phyloP scores from a whole-genome alignment of 345 rosid genomes.

The Eucalyptus cloeziana region DNA sequence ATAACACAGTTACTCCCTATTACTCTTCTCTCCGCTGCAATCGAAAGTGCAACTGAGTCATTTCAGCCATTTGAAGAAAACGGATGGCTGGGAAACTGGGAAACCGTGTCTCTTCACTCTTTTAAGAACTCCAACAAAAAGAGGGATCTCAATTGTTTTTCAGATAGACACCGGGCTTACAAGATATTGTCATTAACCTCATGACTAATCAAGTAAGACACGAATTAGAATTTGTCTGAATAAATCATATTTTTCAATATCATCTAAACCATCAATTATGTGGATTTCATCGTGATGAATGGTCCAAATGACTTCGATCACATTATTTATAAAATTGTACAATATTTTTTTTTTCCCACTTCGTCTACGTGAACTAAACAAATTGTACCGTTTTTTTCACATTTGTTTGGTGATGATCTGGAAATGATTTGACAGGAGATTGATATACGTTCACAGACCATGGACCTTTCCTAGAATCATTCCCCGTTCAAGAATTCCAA shows the following conservation, averaged over 20 bases:
- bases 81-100: background rate
- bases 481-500: no score
- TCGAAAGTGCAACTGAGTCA: background rate
- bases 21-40: background rate
- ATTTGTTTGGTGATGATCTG: no score
- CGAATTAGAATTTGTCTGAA: no score
- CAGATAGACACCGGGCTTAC: background rate
- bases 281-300: background rate
- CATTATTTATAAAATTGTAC: background rate
- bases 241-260: no score
- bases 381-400: no score
- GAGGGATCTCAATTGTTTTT: background rate
- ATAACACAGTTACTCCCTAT: background rate
- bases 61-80: background rate
- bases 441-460: no score
- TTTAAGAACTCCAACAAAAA: background rate
- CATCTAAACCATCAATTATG: background rate
- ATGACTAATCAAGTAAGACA: fast-evolving
- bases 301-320: background rate
- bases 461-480: no score
- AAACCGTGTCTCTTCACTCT: background rate
- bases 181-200: no score
- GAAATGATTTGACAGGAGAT: no score
- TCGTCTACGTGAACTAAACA: no score
- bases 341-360: no score